Evolutionary conservation across 2,329 filamentous ascomycete genomes (phyloP).

Genomic region (Penicillium sp.): DNA sequence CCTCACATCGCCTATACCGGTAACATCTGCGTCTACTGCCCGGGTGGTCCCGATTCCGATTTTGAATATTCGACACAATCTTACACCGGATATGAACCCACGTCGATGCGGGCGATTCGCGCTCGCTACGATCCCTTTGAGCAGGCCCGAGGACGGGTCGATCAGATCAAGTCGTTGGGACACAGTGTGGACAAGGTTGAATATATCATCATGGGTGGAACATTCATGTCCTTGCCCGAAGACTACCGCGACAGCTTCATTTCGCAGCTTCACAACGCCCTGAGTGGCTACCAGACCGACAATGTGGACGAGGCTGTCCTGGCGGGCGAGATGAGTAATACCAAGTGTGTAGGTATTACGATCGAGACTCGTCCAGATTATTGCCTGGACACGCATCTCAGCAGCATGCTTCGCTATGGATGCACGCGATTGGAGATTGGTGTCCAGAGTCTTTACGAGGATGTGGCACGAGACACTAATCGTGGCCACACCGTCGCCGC

Average conservation of each 20-base stretch:
- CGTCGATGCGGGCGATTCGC: constrained; percentile 95
- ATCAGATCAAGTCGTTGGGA: constrained; percentile 90
- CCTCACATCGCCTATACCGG: constrained; percentile 97
- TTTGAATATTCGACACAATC: constrained; percentile 99
- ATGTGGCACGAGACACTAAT: constrained; percentile 97
- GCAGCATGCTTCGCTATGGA: constrained; percentile 94
- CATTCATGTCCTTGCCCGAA: constrained; percentile 92
- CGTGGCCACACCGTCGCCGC: constrained; percentile 91
- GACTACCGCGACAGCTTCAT: constrained; percentile 92
- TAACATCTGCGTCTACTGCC: constrained; percentile 98
- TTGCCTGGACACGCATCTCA: constrained; percentile 89
- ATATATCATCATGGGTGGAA: constrained; percentile 99
- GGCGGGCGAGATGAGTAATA: constrained; percentile 91
- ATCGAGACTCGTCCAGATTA: constrained; percentile 98
- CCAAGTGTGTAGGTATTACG: constrained; percentile 97
- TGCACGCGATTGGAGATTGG: constrained; percentile 92
- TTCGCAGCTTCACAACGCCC: constrained; percentile 88
- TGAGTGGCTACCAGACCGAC: constrained; percentile 89
- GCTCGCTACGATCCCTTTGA: constrained; percentile 97
- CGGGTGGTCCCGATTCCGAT: constrained; percentile 93
- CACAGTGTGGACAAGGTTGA: constrained; percentile 99
- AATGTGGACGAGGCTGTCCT: constrained; percentile 94
- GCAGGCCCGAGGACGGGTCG: constrained; percentile 89
- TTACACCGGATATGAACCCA: constrained; percentile 97
- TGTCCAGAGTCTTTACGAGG: constrained; percentile 94